Evolutionary conservation across 2,329 filamentous ascomycete species (phyloP).

Genomic region (Fusarium nisikadoi): DNA sequence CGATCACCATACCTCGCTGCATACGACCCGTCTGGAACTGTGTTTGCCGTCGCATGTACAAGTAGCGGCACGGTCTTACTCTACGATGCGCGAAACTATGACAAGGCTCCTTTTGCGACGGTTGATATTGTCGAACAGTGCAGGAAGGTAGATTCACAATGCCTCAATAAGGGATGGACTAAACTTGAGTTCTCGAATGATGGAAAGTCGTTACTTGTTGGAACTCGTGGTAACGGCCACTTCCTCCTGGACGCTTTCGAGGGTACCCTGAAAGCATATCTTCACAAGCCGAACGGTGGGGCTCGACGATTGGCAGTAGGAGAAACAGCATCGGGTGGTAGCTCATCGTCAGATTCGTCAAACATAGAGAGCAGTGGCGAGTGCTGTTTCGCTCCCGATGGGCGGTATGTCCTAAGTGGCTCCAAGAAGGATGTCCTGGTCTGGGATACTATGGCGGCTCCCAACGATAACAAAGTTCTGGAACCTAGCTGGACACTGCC

Average conservation of each 20-base stretch:
- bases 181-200: slow-evolving; percentile 97
- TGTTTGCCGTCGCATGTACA: slow-evolving; percentile 90
- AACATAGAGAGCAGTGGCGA: slow-evolving; percentile 74
- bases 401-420: slow-evolving; percentile 88
- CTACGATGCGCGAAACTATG: slow-evolving; percentile 93
- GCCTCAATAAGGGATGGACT: slow-evolving; percentile 79
- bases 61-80: slow-evolving; percentile 82
- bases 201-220: slow-evolving; percentile 85
- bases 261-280: slow-evolving; percentile 79
- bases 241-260: slow-evolving; percentile 95
- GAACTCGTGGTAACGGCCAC: slow-evolving; percentile 85
- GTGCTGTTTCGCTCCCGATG: slow-evolving; percentile 89
- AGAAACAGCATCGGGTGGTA: slow-evolving; percentile 55
- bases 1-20: slow-evolving; percentile 84
- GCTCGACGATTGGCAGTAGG: slow-evolving; percentile 64
- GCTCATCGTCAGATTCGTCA: slow-evolving; percentile 49
- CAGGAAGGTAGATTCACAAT: slow-evolving; percentile 62
- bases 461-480: slow-evolving; percentile 66
- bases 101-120: slow-evolving; percentile 86
- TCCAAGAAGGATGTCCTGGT: slow-evolving; percentile 78
- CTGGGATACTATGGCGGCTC: slow-evolving; percentile 79
- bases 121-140: slow-evolving; percentile 79
- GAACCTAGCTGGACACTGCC: slow-evolving; percentile 72
- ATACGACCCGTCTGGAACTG: slow-evolving; percentile 90
- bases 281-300: slow-evolving; percentile 67